phyloP scores from a whole-genome alignment of 768 basidiomycete species.

The Leccinum subtestaceum region DNA sequence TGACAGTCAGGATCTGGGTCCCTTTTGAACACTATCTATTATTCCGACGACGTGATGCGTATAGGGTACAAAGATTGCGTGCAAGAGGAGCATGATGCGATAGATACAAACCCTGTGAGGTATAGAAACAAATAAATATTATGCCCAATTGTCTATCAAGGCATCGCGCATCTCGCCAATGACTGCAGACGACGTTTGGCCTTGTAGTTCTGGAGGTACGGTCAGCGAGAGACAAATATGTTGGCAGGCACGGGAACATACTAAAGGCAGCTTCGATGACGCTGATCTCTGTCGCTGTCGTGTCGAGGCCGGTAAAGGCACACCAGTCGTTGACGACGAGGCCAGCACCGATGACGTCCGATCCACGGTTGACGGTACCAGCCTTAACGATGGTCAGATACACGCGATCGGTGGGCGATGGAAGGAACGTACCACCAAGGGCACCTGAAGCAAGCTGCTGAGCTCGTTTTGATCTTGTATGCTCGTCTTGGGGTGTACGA shows the following conservation, averaged over 20 bases:
- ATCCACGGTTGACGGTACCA: conserved; percentile 97
- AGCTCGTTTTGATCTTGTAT: conserved; percentile 97
- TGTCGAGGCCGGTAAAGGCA: conserved; percentile 98
- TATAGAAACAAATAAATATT: conserved; percentile 8
- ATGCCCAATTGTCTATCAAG: conserved; percentile 89
- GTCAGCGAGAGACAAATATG: conserved; percentile 5
- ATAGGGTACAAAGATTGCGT: conserved; percentile 20
- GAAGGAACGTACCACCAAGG: conserved; percentile 73
- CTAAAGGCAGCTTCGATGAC: conserved; percentile 25
- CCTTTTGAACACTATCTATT: conserved; percentile 10
- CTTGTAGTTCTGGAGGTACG: conserved; percentile 66
- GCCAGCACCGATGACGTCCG: conserved; percentile 96
- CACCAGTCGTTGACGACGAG: conserved; percentile 99
- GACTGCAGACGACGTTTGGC: conserved; percentile 75
- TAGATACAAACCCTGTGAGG: conserved; percentile 2
- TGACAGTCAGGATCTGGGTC: conserved; percentile 8
- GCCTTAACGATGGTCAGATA: conserved; percentile 50
- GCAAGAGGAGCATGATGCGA: conserved; percentile 6
- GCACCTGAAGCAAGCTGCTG: conserved; percentile 89
- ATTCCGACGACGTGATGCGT: conserved; percentile 16
- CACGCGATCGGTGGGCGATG: background rate
- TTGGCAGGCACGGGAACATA: conserved; percentile 41
- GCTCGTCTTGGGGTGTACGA: conserved; percentile 97
- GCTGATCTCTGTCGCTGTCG: conserved; percentile 89
- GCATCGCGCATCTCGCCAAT: conserved; percentile 92